phyloP scores from a whole-genome alignment of 208 protist genomes.

The Leishmania gerbilli region DNA sequence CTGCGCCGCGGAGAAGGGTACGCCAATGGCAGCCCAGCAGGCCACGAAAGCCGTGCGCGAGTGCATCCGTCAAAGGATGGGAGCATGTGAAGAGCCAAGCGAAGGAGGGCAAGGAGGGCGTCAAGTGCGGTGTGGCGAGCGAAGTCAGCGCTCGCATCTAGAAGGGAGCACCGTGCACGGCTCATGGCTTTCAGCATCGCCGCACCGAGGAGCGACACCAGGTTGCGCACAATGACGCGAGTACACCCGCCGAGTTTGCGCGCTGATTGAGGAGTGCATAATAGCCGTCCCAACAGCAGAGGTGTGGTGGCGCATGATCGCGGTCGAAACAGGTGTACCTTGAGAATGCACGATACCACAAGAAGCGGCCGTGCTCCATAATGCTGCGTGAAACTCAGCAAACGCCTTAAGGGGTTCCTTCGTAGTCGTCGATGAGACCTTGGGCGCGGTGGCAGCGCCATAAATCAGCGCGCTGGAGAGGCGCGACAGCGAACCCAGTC shows the following conservation, averaged over 20 bases:
- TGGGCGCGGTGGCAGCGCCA: not conserved
- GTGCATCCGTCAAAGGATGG: not conserved
- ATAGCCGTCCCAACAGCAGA: not conserved
- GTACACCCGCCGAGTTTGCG: not conserved
- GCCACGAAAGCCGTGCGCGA: too few species aligned
- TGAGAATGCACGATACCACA: not conserved
- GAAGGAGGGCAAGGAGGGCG: not conserved
- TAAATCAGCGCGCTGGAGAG: not conserved
- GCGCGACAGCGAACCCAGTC: too few species aligned
- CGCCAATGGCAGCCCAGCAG: not conserved
- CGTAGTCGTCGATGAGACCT: too few species aligned
- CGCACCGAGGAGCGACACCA: not conserved
- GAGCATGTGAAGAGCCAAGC: not conserved
- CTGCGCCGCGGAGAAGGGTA: not conserved
- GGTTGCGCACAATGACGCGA: not conserved
- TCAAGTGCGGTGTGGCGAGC: not conserved
- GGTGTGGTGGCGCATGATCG: not conserved
- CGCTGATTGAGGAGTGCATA: not conserved
- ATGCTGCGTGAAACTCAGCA: not conserved
- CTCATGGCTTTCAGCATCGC: not conserved
- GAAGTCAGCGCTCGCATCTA: not conserved
- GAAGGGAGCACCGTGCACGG: not conserved
- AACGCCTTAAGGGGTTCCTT: too few species aligned
- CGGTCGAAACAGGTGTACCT: not conserved
- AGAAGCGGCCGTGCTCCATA: not conserved